A percentile compares a stretch with the other conserved stretches of the same genome.
These are phyloP conservation scores for Penicillium fuscoglaucum DNA, from an alignment of 2,329 filamentous ascomycete genomes.

Conservation along the genomic window DNA sequence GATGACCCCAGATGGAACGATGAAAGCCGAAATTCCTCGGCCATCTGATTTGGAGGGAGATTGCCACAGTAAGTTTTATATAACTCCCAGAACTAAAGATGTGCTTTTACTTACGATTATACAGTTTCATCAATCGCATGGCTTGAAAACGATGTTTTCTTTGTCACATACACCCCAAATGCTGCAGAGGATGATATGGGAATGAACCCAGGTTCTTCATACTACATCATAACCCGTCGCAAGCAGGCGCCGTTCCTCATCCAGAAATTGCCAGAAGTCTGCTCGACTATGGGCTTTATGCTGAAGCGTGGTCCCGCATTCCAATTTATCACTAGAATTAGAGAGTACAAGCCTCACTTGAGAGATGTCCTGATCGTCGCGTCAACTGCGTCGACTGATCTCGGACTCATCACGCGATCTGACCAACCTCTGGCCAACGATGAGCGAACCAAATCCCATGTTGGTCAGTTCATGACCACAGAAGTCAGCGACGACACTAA, in stretches of 20 bases:
- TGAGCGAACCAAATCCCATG: constrained; percentile 59
- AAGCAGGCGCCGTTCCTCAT: constrained; percentile 64
- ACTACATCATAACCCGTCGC: constrained; percentile 74
- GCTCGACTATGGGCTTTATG: constrained; percentile 65
- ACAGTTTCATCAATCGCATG: constrained; percentile 76
- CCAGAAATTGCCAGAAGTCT: constrained; percentile 73
- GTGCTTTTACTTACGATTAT: constrained; percentile 7
- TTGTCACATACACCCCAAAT: constrained; percentile 72
- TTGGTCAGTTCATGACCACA: constrained; percentile 64
- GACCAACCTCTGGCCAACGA: constrained; percentile 65
- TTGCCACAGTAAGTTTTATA: constrained; percentile 62
- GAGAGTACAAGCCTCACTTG: constrained; percentile 76
- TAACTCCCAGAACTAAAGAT: not conserved
- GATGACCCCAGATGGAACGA: constrained; percentile 76
- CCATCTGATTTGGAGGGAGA: constrained; percentile 65
- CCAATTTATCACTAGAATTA: constrained; percentile 74
- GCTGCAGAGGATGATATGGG: constrained; percentile 55
- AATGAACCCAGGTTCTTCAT: constrained; percentile 63
- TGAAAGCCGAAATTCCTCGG: constrained; percentile 75
- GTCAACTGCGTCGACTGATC: constrained; percentile 75
- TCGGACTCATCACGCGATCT: constrained; percentile 75
- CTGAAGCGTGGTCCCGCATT: constrained; percentile 65
- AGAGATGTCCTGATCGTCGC: constrained; percentile 79
- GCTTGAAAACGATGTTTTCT: constrained; percentile 84
- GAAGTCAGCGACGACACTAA: constrained; percentile 64